A percentile compares a stretch with the other conserved stretches of the same genome.
These are phyloP conservation scores for Cryphonectria nitschkei DNA, from an alignment of 2,329 filamentous ascomycete genomes.

Conservation along the genomic window DNA sequence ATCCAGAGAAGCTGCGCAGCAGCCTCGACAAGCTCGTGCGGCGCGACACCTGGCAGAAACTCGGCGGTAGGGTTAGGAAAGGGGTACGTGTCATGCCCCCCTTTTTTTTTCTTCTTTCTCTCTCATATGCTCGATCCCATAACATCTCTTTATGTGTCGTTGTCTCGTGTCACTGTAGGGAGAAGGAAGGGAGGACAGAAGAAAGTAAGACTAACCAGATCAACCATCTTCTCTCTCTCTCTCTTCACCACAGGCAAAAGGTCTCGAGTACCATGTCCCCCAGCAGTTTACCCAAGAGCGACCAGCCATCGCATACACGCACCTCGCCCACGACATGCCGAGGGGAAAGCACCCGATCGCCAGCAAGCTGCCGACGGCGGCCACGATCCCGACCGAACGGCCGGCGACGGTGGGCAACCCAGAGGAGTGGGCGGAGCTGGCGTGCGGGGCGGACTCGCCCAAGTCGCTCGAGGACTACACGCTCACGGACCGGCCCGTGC, in stretches of 20 bases:
- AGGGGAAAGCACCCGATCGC: slow-evolving; percentile 42
- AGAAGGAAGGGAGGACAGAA: neutral
- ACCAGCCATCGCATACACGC: slow-evolving; percentile 42
- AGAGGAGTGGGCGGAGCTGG: slow-evolving; percentile 32
- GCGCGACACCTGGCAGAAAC: slow-evolving; percentile 33
- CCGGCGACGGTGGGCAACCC: slow-evolving; percentile 37
- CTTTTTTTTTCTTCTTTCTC: too few species aligned
- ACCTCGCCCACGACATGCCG: slow-evolving; percentile 35
- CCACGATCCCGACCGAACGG: slow-evolving; percentile 14
- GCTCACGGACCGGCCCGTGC: slow-evolving; percentile 42
- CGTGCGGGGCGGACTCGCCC: slow-evolving; percentile 32
- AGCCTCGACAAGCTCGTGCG: slow-evolving; percentile 33
- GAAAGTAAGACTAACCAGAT: neutral
- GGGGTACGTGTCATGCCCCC: neutral
- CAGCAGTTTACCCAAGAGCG: slow-evolving; percentile 39
- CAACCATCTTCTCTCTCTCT: neutral
- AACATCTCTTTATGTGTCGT: neutral
- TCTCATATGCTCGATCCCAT: too few species aligned
- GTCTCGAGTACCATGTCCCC: slow-evolving; percentile 1
- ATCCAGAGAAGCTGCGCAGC: slow-evolving; percentile 31
- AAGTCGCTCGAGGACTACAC: slow-evolving; percentile 42
- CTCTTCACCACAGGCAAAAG: neutral
- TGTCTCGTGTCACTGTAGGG: too few species aligned
- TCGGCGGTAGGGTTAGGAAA: slow-evolving; percentile 33
- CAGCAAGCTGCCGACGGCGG: slow-evolving; percentile 36